Base-by-base conservation (phyloP, 352 stramenopile species). In the Globisporangium sylvaticum region DNA sequence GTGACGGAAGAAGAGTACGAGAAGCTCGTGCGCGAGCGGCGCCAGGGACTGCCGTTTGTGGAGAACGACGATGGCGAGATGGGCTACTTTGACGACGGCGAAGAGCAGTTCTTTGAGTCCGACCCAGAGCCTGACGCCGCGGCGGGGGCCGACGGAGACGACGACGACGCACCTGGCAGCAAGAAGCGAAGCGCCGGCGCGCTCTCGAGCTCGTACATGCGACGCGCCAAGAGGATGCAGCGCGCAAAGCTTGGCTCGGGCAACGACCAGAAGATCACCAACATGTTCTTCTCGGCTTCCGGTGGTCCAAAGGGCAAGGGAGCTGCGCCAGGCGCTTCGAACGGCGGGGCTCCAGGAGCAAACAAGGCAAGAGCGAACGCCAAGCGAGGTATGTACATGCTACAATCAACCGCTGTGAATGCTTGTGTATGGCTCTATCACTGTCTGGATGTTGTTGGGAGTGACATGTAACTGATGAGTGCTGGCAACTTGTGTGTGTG, bases 31-130 rank as follows among this genome's bases (percentile, higher is more conserved):
- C 84, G 78, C 31, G 81, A 95, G 72, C 84, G 88, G 1, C 87
- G 88, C 32, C 74, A 89, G 37, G 84, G 83, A 0, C 65, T 94
- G 53, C 86, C 87, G 2, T 96, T 96, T 60, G 88, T 96, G 4
- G 64, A 65, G 62, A 92, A 96, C 67, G 88, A 96, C 31, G 87
- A 91, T 59, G 76, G 80, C 14, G 85, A 89, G 66, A 92, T 95
- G 76, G 88, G 88, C 15, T 96, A 96, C 69, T 95, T 89, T 60
- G 88, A 96, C 63, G 88, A 96, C 59, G 88, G 88, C 56, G 88
- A 96, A 60, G 88, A 96, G 61, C 84, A 93, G 76, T 95, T 95
- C 61, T 96, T 96, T 62, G 88, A 96, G 63, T 92, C 84, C 20
- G 86, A 95, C 61, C 68, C 77, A 4, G 85, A 95, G 62, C 68